Evolutionary conservation across 1,284 basidiomycete species (phyloP).

Genomic region (Dichomitus squalens): DNA sequence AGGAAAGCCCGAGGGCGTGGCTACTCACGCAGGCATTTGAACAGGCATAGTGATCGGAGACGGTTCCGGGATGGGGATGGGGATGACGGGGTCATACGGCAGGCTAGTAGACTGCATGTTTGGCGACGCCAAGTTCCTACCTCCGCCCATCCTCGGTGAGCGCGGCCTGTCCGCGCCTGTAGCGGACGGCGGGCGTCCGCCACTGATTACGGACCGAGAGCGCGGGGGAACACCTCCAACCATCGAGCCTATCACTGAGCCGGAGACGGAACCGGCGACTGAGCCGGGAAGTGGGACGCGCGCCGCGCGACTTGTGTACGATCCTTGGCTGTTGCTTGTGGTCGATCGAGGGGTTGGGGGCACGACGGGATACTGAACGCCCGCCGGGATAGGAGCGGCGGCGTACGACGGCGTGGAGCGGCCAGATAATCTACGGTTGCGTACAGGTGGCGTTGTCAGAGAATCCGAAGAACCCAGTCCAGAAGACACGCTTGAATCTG

Average conservation of each 20-base stretch:
- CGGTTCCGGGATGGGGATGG: conserved; percentile 21
- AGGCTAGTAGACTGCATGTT: not conserved
- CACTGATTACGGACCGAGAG: conserved; percentile 15
- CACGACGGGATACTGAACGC: conserved; percentile 23
- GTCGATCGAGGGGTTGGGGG: conserved; percentile 29
- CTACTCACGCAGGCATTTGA: conserved; percentile 20
- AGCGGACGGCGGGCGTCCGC: conserved; percentile 13
- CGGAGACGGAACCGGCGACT: conserved; percentile 15
- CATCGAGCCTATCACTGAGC: conserved; percentile 6
- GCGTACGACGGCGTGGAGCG: conserved; percentile 30
- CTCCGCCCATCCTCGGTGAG: conserved; percentile 24
- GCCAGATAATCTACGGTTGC: conserved; percentile 19
- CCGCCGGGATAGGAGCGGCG: conserved; percentile 26
- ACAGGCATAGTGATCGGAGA: conserved; percentile 12
- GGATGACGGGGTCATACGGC: conserved; percentile 10
- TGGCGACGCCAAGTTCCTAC: conserved; percentile 12
- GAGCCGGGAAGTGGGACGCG: conserved; percentile 26
- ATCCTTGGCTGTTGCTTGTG: conserved; percentile 17
- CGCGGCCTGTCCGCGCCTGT: conserved; percentile 9
- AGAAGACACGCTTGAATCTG: conserved; percentile 29
- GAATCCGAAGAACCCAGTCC: conserved; percentile 31
- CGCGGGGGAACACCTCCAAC: conserved; percentile 13
- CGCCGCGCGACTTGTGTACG: conserved; percentile 20
- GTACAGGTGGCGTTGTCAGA: conserved; percentile 32
- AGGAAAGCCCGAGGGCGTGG: too few species aligned